Evolutionary conservation across 148 eudicot species (phyloP).

Genomic region (Heliamphora exappendiculata): DNA sequence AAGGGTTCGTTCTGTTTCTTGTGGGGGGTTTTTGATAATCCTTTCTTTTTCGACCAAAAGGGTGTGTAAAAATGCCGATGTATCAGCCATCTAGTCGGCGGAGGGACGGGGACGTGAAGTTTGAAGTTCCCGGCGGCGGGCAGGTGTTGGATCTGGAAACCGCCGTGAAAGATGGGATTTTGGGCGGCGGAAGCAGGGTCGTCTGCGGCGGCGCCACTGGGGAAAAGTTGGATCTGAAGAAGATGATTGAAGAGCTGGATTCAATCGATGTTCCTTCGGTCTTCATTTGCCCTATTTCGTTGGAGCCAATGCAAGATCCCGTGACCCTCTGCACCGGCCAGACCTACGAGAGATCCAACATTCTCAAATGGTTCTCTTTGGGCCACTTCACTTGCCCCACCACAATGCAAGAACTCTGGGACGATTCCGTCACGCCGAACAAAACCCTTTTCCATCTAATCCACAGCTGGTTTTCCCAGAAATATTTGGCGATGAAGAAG

Average conservation of each 20-base stretch:
- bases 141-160: slow-evolving; percentile 67
- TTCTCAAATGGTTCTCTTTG: slow-evolving; percentile 66
- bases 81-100: slow-evolving; percentile 27
- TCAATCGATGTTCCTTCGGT: slow-evolving; percentile 58
- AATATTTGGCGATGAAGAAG: slow-evolving; percentile 73
- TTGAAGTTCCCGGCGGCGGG: slow-evolving; percentile 52
- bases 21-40: not conserved
- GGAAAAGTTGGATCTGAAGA: slow-evolving; percentile 68
- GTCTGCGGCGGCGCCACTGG: slow-evolving; percentile 7
- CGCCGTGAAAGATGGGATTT: slow-evolving; percentile 71
- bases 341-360: slow-evolving; percentile 74
- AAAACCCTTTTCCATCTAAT: slow-evolving; percentile 61
- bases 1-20: not conserved
- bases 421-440: slow-evolving; percentile 76
- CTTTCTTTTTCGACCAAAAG: not conserved
- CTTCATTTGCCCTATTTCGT: slow-evolving; percentile 80
- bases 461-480: slow-evolving; percentile 64
- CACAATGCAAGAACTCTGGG: slow-evolving; percentile 77
- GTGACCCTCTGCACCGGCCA: slow-evolving; percentile 91
- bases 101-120: slow-evolving; percentile 15
- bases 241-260: slow-evolving; percentile 63
- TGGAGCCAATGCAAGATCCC: slow-evolving; percentile 92
- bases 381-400: slow-evolving; percentile 87
- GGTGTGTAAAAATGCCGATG: slow-evolving; percentile 42
- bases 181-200: slow-evolving; percentile 26